Base-by-base conservation (phyloP, 345 rosid species). In the Dimocarpus longan region DNA sequence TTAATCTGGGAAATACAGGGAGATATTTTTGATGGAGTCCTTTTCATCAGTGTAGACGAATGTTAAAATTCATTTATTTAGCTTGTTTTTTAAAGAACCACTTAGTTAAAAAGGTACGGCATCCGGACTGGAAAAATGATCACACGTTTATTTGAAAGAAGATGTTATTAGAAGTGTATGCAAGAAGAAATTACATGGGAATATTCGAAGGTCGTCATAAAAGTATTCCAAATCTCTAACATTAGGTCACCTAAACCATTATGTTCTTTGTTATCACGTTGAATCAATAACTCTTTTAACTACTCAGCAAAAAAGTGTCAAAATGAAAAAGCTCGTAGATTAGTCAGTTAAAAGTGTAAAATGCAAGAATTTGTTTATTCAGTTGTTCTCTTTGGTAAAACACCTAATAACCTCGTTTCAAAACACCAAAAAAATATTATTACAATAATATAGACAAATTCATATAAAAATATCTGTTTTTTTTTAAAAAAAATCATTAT, bases 161-260 rank as follows among this genome's bases (percentile, higher is more conserved):
- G 11, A 52, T 9, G 19, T 24, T 26, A 24, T 26, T 24, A 5
- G 1, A 32, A 32, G 4, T 32, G 37, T 32, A 32, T 2, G 37
- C 32, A 12, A n/a, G 10, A 54, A n/a, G 40, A 37, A 28, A 72
- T 42, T 48, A 39, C 6, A 56, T 37, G 11, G 24, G 46, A 54
- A 54, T 19, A 16, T 16, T 50, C 16, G 21, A 70, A 26, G 74
- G 60, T 22, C 50, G 60, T 39, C 44, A 18, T 21, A 21, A 60
- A 60, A 8, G 19, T 5, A 3, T 24, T 26, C 16, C 44, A 16
- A 28, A 26, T 71, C 64, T 54, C 24, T 28, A 26, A 70, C 63
- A 26, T 71, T 52, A 71, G 63, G 43, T 50, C 74, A 71, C 75
- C 75, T 54, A 71, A 71, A 71, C 52, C 16, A 32, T 10, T 21